Conservation (phyloP, 2,329 filamentous ascomycete genomes). For the Colletotrichum liriopes region DNA sequence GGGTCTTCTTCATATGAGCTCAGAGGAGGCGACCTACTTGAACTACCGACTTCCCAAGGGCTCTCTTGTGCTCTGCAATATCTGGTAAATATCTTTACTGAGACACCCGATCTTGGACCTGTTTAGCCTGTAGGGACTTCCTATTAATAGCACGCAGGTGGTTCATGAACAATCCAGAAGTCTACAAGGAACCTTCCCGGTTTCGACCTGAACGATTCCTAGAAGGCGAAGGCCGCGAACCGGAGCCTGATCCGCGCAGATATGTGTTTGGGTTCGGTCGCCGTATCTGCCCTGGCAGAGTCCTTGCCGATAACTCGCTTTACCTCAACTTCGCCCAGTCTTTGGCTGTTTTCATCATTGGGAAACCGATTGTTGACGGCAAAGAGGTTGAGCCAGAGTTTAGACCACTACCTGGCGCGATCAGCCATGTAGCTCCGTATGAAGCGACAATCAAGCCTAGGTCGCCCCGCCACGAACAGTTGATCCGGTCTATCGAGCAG, state of each 20-base stretch:
- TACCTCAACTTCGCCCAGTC: constrained; percentile 55
- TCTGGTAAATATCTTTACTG: neutral
- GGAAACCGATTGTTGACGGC: too few species aligned
- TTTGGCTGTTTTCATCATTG: constrained; percentile 53
- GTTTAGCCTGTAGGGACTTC: too few species aligned
- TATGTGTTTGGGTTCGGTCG: constrained; percentile 44
- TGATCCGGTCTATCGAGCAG: too few species aligned
- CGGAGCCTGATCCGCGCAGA: neutral
- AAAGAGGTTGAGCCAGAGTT: too few species aligned
- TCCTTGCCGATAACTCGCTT: constrained; percentile 43
- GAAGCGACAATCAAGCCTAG: too few species aligned
- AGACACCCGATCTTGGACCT: too few species aligned
- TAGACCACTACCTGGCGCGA: too few species aligned
- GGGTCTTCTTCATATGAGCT: constrained; percentile 54
- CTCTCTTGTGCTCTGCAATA: neutral
- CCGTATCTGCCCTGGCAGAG: constrained; percentile 43
- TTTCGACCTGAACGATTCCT: constrained; percentile 10
- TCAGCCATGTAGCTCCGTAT: too few species aligned
- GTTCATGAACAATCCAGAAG: constrained; percentile 72
- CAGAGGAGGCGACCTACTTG: constrained; percentile 38
- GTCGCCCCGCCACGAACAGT: too few species aligned
- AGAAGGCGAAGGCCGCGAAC: neutral
- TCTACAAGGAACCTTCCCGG: constrained; percentile 64
- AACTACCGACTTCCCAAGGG: constrained; percentile 23
- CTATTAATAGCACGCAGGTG: neutral